Evolutionary conservation across 345 rosid species (phyloP).

Genomic region (Aegle marmelos): DNA sequence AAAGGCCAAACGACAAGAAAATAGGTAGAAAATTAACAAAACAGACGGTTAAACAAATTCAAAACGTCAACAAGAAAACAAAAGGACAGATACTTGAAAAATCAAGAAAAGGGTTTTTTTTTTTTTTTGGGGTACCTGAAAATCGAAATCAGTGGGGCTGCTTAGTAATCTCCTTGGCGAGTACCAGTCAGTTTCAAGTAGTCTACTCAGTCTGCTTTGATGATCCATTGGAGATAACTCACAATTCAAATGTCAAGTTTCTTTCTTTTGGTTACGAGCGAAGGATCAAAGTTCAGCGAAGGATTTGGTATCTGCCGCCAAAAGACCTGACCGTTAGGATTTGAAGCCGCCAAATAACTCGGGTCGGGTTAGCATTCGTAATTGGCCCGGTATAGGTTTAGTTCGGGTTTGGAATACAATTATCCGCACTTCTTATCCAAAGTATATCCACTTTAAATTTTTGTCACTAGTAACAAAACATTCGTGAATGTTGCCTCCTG

Average conservation of each 20-base stretch:
- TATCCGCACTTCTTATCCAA: too few relatives aligned
- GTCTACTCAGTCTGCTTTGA: constrained; percentile 4
- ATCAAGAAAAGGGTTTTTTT: background rate
- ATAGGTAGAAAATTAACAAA: background rate
- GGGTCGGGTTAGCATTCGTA: constrained; percentile 2
- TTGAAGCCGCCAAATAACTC: background rate
- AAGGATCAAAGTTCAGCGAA: background rate
- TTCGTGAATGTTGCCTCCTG: too few relatives aligned
- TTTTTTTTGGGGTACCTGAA: constrained; percentile 22
- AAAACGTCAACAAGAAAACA: background rate
- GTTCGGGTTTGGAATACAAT: background rate
- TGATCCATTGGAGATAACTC: constrained; percentile 33
- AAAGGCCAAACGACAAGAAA: constrained; percentile 11
- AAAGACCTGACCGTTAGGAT: constrained; percentile 23
- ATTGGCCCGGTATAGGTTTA: background rate
- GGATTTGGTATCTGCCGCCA: constrained; percentile 25
- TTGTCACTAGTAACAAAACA: too few relatives aligned
- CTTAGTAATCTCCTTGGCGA: constrained; percentile 44
- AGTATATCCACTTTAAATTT: too few relatives aligned
- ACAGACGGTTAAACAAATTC: background rate
- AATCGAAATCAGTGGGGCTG: constrained; percentile 30
- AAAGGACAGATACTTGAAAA: background rate
- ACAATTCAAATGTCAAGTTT: background rate
- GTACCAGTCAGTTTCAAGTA: constrained; percentile 37
- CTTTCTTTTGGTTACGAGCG: background rate